phyloP scores from a whole-genome alignment of 257 asterid genomes.

The Hygrophila difformis region DNA sequence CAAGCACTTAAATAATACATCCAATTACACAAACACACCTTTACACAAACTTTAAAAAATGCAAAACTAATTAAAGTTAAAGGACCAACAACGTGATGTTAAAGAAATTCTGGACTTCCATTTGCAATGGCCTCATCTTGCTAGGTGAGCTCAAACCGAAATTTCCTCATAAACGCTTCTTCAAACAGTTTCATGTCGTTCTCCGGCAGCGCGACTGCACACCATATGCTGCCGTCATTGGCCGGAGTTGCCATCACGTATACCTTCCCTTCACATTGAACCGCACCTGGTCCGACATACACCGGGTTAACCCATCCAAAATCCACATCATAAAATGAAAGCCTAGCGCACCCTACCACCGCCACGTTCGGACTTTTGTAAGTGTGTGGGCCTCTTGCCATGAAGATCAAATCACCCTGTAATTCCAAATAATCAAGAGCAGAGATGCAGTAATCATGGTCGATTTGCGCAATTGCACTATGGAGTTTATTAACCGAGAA shows the following conservation, averaged over 20 bases:
- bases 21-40: no score
- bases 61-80: no score
- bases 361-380: constrained; percentile 83
- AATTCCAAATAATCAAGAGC: constrained; percentile 80
- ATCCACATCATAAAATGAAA: constrained; percentile 79
- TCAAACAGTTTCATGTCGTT: constrained; percentile 72
- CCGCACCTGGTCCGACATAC: constrained; percentile 87
- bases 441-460: constrained; percentile 59
- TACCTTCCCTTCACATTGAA: no score
- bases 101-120: no score
- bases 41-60: no score
- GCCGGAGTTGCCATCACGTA: constrained; percentile 58
- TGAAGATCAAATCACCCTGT: constrained; percentile 74
- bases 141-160: no score
- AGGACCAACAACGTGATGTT: no score
- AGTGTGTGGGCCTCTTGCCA: constrained; percentile 71
- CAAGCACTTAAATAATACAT: no score
- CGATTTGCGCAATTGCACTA: constrained; percentile 55
- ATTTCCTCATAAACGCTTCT: no score
- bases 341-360: constrained; percentile 80
- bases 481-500: constrained; percentile 57
- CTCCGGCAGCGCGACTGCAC: constrained; percentile 59
- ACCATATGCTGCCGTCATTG: constrained; percentile 64
- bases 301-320: constrained; percentile 86
- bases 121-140: no score